Percentiles rank a stretch among this genome's conserved stretches.
Conservation (phyloP, 495 filamentous ascomycete species). For the Penicillium maclennaniae region DNA sequence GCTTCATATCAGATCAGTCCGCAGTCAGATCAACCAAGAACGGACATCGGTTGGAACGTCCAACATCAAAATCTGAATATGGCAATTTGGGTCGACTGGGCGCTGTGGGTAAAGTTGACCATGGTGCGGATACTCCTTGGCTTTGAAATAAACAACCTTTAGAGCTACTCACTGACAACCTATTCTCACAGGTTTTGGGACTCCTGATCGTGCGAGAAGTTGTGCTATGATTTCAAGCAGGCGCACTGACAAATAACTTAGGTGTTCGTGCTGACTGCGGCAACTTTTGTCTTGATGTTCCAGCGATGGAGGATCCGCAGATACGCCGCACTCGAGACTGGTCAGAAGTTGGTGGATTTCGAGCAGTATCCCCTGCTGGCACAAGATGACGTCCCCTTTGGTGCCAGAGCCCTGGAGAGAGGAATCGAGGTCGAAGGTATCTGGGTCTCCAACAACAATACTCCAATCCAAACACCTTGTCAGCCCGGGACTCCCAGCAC, state of each 20-base stretch:
- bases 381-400: slow-evolving; percentile 73
- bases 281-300: slow-evolving; percentile 48
- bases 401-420: slow-evolving; percentile 80
- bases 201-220: slow-evolving; percentile 41
- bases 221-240: not conserved
- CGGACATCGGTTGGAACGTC: not conserved
- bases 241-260: slow-evolving; percentile 33
- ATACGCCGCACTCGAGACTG: slow-evolving; percentile 61
- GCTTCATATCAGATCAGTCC: not conserved
- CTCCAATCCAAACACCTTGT: slow-evolving; percentile 30
- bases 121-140: slow-evolving; percentile 58
- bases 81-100: slow-evolving; percentile 73
- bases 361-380: slow-evolving; percentile 32
- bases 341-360: slow-evolving; percentile 48
- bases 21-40: not conserved
- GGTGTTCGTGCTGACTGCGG: slow-evolving; percentile 46
- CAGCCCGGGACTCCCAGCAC: slow-evolving; percentile 15
- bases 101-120: slow-evolving; percentile 86
- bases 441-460: slow-evolving; percentile 70
- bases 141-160: not conserved
- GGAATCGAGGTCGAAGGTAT: slow-evolving; percentile 86
- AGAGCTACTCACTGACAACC: slow-evolving; percentile 12
- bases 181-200: slow-evolving; percentile 35
- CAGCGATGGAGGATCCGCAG: slow-evolving; percentile 61
- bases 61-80: slow-evolving; percentile 12